Percentiles rank a stretch among this genome's conserved stretches.
phyloP scores from a whole-genome alignment of 192 early-diverging fungal genomes.

The Kappamyces sp. region DNA sequence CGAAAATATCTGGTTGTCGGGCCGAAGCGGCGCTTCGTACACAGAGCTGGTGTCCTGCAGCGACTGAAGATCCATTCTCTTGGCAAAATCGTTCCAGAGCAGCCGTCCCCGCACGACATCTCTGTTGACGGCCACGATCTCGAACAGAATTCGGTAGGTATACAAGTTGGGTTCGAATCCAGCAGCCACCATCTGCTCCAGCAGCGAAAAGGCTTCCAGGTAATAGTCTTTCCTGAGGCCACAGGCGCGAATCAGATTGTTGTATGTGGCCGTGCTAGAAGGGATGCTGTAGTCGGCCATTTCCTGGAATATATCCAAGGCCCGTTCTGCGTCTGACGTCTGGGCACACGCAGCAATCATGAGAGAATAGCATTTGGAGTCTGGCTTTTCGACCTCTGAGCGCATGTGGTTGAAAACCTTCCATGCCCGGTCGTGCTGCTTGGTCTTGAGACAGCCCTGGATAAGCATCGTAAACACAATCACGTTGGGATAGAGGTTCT shows the following conservation, averaged over 20 bases:
- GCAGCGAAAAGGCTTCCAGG: conserved; percentile 68
- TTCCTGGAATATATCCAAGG: conserved; percentile 86
- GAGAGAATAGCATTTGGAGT: conserved; percentile 70
- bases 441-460: conserved; percentile 66
- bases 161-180: conserved; percentile 74
- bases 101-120: conserved; percentile 66
- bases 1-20: not conserved
- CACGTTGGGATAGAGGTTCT: conserved; percentile 32
- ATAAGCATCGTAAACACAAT: conserved; percentile 77
- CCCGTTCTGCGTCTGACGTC: conserved; percentile 76
- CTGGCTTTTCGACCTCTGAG: conserved; percentile 66
- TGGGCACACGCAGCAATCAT: conserved; percentile 92
- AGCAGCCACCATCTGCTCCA: conserved; percentile 76
- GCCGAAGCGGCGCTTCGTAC: not conserved
- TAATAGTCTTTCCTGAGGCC: conserved; percentile 76
- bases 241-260: conserved; percentile 79
- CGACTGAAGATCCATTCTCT: conserved; percentile 1
- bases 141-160: conserved; percentile 79
- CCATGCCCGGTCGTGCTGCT: conserved; percentile 78
- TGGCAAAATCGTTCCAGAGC: conserved; percentile 39
- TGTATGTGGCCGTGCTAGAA: conserved; percentile 81
- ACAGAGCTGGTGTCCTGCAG: not conserved
- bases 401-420: conserved; percentile 83
- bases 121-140: conserved; percentile 63
- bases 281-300: conserved; percentile 66